Base-by-base conservation (phyloP, 2,329 filamentous ascomycete genomes). In the Alternaria rosae region DNA sequence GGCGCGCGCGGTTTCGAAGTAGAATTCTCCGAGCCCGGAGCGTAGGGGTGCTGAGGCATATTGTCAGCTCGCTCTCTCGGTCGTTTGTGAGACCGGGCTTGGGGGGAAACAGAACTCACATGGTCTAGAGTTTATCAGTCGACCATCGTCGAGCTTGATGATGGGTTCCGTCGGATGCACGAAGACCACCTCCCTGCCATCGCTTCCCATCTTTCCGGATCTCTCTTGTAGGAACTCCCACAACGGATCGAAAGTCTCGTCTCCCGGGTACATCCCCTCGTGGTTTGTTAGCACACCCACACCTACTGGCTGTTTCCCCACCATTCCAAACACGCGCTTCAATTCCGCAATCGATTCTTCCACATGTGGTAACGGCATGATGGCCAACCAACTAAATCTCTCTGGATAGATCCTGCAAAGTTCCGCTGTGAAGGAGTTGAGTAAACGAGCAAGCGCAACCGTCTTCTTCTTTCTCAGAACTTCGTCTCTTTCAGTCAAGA, bases 1-100 rank as follows among this genome's bases (percentile, higher is more conserved):
- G 17, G 76, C 76, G 10, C 77, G 67, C 2, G 76, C 77, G 6
- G 76, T 79, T 54, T 79, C 77, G 50, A 78, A 79, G 62, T 79
- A 79, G 54, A 79, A 78, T 26, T 79, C 77, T 6, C 75, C 76
- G 0, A 78, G 64, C 12, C 76, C 77, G 5, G 75, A 75, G 6
- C 76, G 71, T 2, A 79, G 65, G 2, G 76, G 74, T 47, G 76
- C 76, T 79, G 28, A 28, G 11, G 44, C 20, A 17, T 17, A 30
- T 11, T 8, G 35, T 38, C 35, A 38, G 35, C 35, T 38, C 35
- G 5, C 35, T 38, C 35, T 17, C n/a, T 32, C 35, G 12, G 44
- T 45, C 32, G 20, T 28, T 20, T 32, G 28, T 5, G 28, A n/a
- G 28, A 6, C 13, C 13, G 9, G 6, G 11, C 11, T 35, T 12